These are phyloP conservation scores for Colletotrichum camelliae DNA, from an alignment of 2,329 filamentous ascomycete genomes.

Conservation along the genomic window DNA sequence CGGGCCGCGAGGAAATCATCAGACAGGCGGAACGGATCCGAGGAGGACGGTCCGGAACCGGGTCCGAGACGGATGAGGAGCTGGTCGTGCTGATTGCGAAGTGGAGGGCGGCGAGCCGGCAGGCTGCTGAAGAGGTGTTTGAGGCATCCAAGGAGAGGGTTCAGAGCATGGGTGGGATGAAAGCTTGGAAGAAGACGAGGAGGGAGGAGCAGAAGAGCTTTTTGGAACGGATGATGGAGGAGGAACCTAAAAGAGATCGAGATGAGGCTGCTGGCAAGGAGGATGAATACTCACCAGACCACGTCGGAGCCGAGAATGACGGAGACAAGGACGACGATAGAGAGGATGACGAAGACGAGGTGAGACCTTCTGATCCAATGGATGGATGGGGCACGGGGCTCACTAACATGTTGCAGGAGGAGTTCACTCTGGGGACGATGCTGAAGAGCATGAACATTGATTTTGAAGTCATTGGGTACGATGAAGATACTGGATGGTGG, in stretches of 20 bases:
- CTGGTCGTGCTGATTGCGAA: constrained; percentile 17
- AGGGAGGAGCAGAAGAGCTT: constrained; percentile 30
- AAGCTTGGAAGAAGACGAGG: constrained; percentile 3
- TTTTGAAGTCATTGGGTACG: constrained; percentile 25
- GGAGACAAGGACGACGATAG: not conserved
- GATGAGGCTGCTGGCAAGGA: not conserved
- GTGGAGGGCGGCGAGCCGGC: constrained; percentile 20
- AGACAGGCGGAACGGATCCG: constrained; percentile 12
- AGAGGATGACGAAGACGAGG: not conserved
- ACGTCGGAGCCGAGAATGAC: not conserved
- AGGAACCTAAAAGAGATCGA: constrained; percentile 21
- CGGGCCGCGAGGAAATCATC: constrained; percentile 15
- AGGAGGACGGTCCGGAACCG: not conserved
- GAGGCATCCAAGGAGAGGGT: constrained; percentile 6
- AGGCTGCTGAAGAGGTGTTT: constrained; percentile 23
- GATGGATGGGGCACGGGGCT: not conserved
- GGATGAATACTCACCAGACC: not conserved
- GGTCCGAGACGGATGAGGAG: constrained; percentile 1
- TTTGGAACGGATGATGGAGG: constrained; percentile 36
- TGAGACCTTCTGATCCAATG: not conserved
- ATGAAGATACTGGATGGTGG: constrained; percentile 17
- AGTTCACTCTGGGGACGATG: constrained; percentile 24
- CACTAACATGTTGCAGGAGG: constrained; percentile 8
- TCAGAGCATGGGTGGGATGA: constrained; percentile 9
- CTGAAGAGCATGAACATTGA: constrained; percentile 22